These are phyloP conservation scores for Chaetomium globosum DNA, from an alignment of 2,329 filamentous ascomycete species.

Conservation along the genomic window DNA sequence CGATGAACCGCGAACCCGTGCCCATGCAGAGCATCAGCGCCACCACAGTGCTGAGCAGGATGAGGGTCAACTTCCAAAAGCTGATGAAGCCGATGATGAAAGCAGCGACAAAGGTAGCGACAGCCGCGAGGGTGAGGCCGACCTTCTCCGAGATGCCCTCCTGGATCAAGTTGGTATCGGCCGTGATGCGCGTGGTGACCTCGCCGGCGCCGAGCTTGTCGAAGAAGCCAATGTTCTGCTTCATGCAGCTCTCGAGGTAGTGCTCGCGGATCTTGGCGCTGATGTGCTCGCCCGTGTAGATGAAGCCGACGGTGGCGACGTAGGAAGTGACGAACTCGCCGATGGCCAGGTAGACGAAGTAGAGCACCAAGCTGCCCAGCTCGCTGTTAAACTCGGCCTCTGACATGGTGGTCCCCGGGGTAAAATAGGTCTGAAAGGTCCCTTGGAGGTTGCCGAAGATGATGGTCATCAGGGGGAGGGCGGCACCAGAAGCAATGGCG, in stretches of 20 bases:
- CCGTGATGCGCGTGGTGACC: slow-evolving; percentile 90
- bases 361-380: slow-evolving; percentile 68
- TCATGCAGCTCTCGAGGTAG: slow-evolving; percentile 81
- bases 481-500: slow-evolving; percentile 72
- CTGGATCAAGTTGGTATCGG: slow-evolving; percentile 90
- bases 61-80: slow-evolving; percentile 91
- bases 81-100: slow-evolving; percentile 89
- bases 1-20: slow-evolving; percentile 69
- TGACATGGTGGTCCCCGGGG: slow-evolving; percentile 47
- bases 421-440: slow-evolving; percentile 68
- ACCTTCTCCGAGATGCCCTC: slow-evolving; percentile 93
- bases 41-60: slow-evolving; percentile 78
- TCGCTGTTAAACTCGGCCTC: slow-evolving; percentile 61
- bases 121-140: slow-evolving; percentile 71
- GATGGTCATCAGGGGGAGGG: slow-evolving; percentile 77
- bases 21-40: slow-evolving; percentile 80
- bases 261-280: slow-evolving; percentile 76
- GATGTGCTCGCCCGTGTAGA: slow-evolving; percentile 81
- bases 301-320: slow-evolving; percentile 82
- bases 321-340: slow-evolving; percentile 79
- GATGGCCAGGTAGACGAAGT: slow-evolving; percentile 83
- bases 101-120: slow-evolving; percentile 82
- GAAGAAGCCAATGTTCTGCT: slow-evolving; percentile 89
- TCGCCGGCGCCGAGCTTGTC: slow-evolving; percentile 92
- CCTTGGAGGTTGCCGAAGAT: slow-evolving; percentile 77